These are phyloP conservation scores for Hypoxylon sp. DNA, from an alignment of 2,329 filamentous ascomycete species.

Conservation along the genomic window DNA sequence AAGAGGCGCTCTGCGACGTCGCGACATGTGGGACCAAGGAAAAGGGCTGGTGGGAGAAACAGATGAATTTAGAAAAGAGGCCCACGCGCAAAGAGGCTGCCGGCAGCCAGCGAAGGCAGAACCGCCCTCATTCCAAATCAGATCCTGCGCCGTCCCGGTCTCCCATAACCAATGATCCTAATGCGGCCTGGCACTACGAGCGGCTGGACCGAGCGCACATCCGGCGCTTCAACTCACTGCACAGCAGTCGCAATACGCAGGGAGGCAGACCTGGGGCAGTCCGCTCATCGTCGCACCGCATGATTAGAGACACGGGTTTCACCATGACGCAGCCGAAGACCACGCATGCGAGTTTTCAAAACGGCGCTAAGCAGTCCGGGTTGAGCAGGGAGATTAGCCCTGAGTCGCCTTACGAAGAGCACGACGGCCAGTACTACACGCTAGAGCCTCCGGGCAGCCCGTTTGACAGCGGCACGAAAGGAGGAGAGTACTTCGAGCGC, in stretches of 20 bases:
- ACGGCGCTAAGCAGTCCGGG: slow-evolving; percentile 1
- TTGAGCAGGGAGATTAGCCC: slow-evolving; percentile 20
- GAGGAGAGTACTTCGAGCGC: slow-evolving; percentile 33
- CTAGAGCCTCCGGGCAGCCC: slow-evolving; percentile 35
- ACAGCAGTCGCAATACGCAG: slow-evolving; percentile 10
- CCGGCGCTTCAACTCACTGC: slow-evolving; percentile 32
- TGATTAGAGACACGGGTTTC: slow-evolving; percentile 22
- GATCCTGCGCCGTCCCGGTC: slow-evolving; percentile 34
- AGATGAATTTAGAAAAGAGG: slow-evolving; percentile 36
- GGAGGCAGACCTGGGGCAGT: slow-evolving; percentile 16
- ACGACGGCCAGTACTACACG: slow-evolving; percentile 32
- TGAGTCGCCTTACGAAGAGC: slow-evolving; percentile 27
- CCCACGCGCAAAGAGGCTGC: neutral
- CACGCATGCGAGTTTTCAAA: slow-evolving; percentile 22
- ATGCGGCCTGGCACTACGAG: slow-evolving; percentile 46
- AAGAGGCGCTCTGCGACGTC: slow-evolving; percentile 47
- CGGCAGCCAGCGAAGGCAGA: slow-evolving; percentile 25
- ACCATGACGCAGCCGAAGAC: slow-evolving; percentile 45
- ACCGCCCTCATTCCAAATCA: slow-evolving; percentile 42
- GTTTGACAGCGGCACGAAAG: neutral
- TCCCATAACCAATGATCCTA: slow-evolving; percentile 26
- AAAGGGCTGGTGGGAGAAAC: slow-evolving; percentile 47
- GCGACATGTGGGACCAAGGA: slow-evolving; percentile 42
- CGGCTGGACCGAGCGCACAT: slow-evolving; percentile 41
- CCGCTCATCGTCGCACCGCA: slow-evolving; percentile 29